A percentile compares a stretch with the other conserved stretches of the same genome.
Conservation (phyloP, 495 filamentous ascomycete genomes). For the Penicillium flavigenum region DNA sequence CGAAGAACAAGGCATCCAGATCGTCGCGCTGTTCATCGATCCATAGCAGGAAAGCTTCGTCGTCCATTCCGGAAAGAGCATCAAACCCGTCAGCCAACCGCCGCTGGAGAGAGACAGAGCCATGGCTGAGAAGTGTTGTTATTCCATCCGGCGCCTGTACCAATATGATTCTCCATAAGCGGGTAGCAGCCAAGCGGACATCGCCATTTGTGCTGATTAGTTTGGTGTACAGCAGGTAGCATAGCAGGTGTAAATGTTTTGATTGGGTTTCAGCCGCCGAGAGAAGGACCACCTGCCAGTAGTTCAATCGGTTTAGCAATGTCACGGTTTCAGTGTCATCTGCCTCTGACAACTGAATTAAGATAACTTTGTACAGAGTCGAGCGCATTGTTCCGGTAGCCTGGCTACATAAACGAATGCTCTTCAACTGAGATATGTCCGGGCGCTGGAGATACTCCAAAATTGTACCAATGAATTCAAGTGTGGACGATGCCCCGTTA, state of each 20-base stretch:
- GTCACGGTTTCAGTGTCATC: slow-evolving; percentile 63
- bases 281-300: slow-evolving; percentile 94
- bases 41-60: slow-evolving; percentile 82
- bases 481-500: slow-evolving; percentile 66
- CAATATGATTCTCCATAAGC: slow-evolving; percentile 84
- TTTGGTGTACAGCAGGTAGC: slow-evolving; percentile 86
- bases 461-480: slow-evolving; percentile 85
- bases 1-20: slow-evolving; percentile 78
- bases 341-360: slow-evolving; percentile 80
- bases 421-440: slow-evolving; percentile 76
- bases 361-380: slow-evolving; percentile 70
- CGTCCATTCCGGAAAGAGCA: slow-evolving; percentile 81
- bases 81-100: slow-evolving; percentile 75
- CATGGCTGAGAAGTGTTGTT: slow-evolving; percentile 65
- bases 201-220: slow-evolving; percentile 61
- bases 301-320: slow-evolving; percentile 80
- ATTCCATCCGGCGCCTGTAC: slow-evolving; percentile 92
- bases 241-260: slow-evolving; percentile 75
- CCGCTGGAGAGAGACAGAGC: slow-evolving; percentile 64
- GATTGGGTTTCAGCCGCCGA: slow-evolving; percentile 70
- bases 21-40: slow-evolving; percentile 78
- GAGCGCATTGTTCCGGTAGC: slow-evolving; percentile 70
- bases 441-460: slow-evolving; percentile 87
- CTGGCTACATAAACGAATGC: slow-evolving; percentile 82
- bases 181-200: slow-evolving; percentile 75